Evolutionary conservation across 768 basidiomycete species (phyloP), one percentile per base, ranked within the genome.

Genomic region (Naematelia aurantialba): DNA sequence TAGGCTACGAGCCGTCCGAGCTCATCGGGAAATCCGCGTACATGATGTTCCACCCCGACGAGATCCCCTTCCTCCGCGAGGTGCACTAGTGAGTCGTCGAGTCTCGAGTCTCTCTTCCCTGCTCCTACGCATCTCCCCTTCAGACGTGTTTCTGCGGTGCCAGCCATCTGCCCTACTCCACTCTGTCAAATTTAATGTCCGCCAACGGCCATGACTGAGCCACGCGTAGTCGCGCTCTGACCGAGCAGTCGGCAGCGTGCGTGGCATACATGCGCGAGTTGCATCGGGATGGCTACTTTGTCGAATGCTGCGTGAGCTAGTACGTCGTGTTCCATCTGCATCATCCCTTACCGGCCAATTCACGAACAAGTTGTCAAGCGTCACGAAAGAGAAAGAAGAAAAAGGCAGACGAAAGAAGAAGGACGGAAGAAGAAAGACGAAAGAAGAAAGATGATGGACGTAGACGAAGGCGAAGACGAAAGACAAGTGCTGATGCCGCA

Each of bases 1-100:
- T 74, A 5, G 73, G 73, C 17, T 72, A 67, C 26, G 45, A 53
- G 13, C 65, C 68, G 1, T 31, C 51, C 2, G 68, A 72, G 19
- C 50, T 74, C 10, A 19, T 69, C 0, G 68, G 67, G 10, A 62
- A 47, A 53, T 64, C 66, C 5, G 46, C 42, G 12, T 70, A 66
- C 46, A 46, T 51, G 17, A 34, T 70, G 3, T 63, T 70, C 29
- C 70, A 74, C 55, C 73, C 73, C 12, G 70, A 72, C 8, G 70
- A 74, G 51, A 58, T 65, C 21, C 60, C 52, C 4, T 39, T 51
- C n/a, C 31, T 72, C 14, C 14, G 46, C 13, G 62, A 68, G 26
- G 60, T 64, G n/a, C 66, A 66, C 45, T 65, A 61, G 73, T 74
- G 52, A 60, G 73, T 67, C 30, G 21, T 2, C 10, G 19, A n/a